A percentile compares a stretch with the other conserved stretches of the same genome.
Evolutionary conservation across 305 asterid species (phyloP).

Genomic region (Fraxinus sp.): DNA sequence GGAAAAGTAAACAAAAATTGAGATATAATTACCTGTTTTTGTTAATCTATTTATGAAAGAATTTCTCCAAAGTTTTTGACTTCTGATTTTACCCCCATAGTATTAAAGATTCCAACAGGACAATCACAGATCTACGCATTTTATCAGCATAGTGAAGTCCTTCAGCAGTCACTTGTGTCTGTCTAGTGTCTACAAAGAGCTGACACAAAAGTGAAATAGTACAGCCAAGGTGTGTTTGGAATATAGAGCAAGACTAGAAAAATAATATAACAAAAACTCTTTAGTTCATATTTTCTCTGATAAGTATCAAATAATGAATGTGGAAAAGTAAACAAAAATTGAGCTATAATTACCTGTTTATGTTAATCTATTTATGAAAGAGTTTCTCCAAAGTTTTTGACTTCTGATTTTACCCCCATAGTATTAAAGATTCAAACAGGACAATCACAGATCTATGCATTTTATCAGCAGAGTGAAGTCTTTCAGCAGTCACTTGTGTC

Average conservation of each 20-base stretch:
- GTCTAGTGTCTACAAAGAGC: neutral
- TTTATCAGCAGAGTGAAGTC: neutral
- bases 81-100: neutral
- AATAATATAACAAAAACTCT: too few species aligned
- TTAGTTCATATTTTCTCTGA: too few species aligned
- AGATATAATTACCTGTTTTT: neutral
- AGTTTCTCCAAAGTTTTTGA: neutral
- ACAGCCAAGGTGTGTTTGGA: too few species aligned
- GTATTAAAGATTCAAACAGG: neutral
- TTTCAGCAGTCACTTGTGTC: neutral
- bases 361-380: neutral
- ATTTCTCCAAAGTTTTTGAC: neutral
- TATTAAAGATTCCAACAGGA: neutral
- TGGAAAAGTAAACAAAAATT: neutral
- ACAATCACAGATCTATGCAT: neutral
- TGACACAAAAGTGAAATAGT: neutral
- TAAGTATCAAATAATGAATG: neutral
- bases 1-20: neutral
- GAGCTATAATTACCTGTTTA: neutral
- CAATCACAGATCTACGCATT: neutral
- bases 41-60: neutral
- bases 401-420: neutral
- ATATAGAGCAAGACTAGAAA: neutral
- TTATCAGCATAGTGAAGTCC: neutral
- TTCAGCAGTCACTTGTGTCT: neutral